Evolutionary conservation across 2,329 filamentous ascomycete species (phyloP), one percentile per base, ranked within the genome.

Genomic region (Lasiodiplodia hormozganensis): DNA sequence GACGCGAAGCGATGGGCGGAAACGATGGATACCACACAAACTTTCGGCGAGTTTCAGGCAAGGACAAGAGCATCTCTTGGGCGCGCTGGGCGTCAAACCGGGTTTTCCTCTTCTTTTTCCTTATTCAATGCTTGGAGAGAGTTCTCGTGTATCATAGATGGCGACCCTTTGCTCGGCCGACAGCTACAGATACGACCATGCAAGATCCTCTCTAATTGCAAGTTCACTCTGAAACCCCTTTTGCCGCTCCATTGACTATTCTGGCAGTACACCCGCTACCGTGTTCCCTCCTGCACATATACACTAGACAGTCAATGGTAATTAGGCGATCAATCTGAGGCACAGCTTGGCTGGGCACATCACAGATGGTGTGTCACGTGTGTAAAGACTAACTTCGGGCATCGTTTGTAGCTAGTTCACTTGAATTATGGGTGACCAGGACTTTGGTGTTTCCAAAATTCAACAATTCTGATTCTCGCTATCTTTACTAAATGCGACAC

Each of bases 91-190:
- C 65, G 65, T 67, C 65, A 52, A 40, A 49, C 54, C 56, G 65
- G 65, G 54, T 51, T 28, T 52, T 56, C 52, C 40, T 34, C 40
- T 57, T 67, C n/a, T 34, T 57, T 58, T 58, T 49, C 54, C 10
- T 51, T 53, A 38, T 38, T 21, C n/a, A 38, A 23, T 18, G 21
- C 40, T 60, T 40, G 21, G 21, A 25, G 21, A 25, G 53, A 43
- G 7, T 43, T 66, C 52, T 56, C 47, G 12, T 67, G 65, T 67
- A 67, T 67, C 65, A 60, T 67, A 67, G 65, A 28, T 67, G 36
- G 21, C 60, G 60, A 64, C 60, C 43, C 47, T 23, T 64, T 40
- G 31, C 60, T 64, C 31, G 60, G 43, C 40, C 58, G 58, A 34
- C 43, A 52, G 47, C 60, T 64, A 64, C 28, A 64, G 47, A 64